Evolutionary conservation across 2,329 filamentous ascomycete genomes (phyloP).

Genomic region (Amylocarpus encephaloides): DNA sequence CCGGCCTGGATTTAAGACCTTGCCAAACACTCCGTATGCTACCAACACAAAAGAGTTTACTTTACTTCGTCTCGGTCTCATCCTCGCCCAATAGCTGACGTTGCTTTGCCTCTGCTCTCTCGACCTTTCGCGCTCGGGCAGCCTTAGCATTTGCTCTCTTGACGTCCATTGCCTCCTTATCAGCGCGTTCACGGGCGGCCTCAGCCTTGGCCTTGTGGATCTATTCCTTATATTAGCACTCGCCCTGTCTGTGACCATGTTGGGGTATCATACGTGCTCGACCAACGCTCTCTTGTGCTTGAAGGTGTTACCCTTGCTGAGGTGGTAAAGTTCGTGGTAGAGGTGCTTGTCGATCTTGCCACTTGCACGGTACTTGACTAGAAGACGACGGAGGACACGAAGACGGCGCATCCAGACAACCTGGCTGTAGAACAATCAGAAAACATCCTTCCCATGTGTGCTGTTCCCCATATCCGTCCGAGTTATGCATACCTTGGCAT

Average conservation of each 20-base stretch:
- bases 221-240: conserved; percentile 41
- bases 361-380: conserved; percentile 99
- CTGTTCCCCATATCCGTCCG: not conserved
- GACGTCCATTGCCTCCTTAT: conserved; percentile 99
- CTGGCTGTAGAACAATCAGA: conserved; percentile 56
- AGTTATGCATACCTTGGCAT: conserved; percentile 78
- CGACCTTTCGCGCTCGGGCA: conserved; percentile 94
- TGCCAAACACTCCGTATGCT: conserved; percentile 32
- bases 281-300: conserved; percentile 99
- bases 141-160: conserved; percentile 99
- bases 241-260: conserved; percentile 9
- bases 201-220: conserved; percentile 99
- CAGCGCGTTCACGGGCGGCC: conserved; percentile 89
- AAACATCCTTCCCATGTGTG: conserved; percentile 29
- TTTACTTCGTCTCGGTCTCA: conserved; percentile 35
- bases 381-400: conserved; percentile 95
- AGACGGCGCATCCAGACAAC: conserved; percentile 99
- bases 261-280: conserved; percentile 81
- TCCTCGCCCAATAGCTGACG: conserved; percentile 70
- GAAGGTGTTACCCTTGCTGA: conserved; percentile 99
- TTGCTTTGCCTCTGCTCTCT: conserved; percentile 88
- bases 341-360: conserved; percentile 99
- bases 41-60: conserved; percentile 26
- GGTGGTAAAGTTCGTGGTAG: conserved; percentile 99
- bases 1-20: conserved; percentile 30